Conservation (phyloP, 257 asterid species). For the Eustoma russellianum region DNA sequence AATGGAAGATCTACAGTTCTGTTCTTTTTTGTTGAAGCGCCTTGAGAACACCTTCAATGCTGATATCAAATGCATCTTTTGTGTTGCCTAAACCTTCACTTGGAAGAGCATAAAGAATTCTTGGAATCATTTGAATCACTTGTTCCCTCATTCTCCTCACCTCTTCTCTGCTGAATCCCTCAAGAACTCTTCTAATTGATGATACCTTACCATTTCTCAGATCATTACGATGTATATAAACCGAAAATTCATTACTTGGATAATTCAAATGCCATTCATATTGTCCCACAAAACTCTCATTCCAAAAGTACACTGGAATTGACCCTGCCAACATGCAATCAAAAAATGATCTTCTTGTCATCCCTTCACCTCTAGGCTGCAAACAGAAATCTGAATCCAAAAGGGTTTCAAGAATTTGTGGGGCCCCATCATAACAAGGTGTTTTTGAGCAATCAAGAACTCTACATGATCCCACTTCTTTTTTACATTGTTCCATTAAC, state of each 20-base stretch:
- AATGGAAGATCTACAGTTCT: too few species aligned
- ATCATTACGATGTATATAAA: conserved; percentile 46
- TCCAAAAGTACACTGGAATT: conserved; percentile 59
- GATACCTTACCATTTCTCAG: conserved; percentile 43
- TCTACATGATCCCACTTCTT: conserved; percentile 34
- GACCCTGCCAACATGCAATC: conserved; percentile 87
- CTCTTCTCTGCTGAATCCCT: conserved; percentile 41
- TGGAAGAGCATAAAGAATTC: conserved; percentile 44
- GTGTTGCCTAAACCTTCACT: conserved; percentile 22
- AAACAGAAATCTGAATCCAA: conserved; percentile 61
- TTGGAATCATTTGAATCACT: conserved; percentile 65
- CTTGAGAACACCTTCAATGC: conserved; percentile 64
- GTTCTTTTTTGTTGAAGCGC: conserved; percentile 33
- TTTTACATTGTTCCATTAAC: conserved; percentile 30
- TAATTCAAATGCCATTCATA: conserved; percentile 71
- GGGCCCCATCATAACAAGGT: conserved; percentile 36
- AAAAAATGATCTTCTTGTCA: conserved; percentile 50
- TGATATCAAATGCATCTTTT: conserved; percentile 75
- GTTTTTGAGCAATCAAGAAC: conserved; percentile 49
- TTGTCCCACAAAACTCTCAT: conserved; percentile 50
- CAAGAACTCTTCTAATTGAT: conserved; percentile 21
- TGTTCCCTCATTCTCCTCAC: conserved; percentile 55
- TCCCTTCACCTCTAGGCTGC: conserved; percentile 74
- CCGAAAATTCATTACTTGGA: conserved; percentile 57
- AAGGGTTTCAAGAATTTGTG: conserved; percentile 28